Evolutionary conservation across 768 basidiomycete species (phyloP).

Genomic region (Boletus sp.): DNA sequence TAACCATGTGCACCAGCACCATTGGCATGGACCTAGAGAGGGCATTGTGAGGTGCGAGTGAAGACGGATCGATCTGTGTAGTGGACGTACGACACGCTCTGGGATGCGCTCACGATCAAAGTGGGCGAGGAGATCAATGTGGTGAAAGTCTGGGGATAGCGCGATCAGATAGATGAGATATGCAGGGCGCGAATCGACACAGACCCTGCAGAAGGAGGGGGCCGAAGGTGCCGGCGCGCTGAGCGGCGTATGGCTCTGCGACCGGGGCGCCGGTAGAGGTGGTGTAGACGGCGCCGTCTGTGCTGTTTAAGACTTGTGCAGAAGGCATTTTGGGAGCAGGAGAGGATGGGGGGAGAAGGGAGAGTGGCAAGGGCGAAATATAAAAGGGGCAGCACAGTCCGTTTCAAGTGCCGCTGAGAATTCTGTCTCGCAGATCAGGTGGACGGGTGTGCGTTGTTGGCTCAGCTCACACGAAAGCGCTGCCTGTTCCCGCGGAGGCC

Average conservation of each 20-base stretch:
- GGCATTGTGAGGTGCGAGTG: slow-evolving; percentile 22
- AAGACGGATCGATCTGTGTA: not conserved
- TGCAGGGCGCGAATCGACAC: slow-evolving; percentile 13
- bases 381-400: slow-evolving; percentile 6
- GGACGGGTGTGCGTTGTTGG: not conserved
- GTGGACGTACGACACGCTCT: slow-evolving; percentile 73
- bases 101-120: slow-evolving; percentile 96
- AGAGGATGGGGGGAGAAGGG: slow-evolving; percentile 1
- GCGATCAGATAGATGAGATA: slow-evolving; percentile 13
- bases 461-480: slow-evolving; percentile 8
- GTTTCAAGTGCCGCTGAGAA: slow-evolving; percentile 30
- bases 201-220: slow-evolving; percentile 87
- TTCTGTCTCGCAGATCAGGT: slow-evolving; percentile 5
- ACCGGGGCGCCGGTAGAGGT: slow-evolving; percentile 82
- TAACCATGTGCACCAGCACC: slow-evolving; percentile 91
- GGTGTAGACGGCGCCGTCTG: slow-evolving; percentile 70
- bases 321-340: slow-evolving; percentile 55
- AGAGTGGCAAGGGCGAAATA: not conserved
- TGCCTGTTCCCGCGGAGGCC: not conserved
- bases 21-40: slow-evolving; percentile 78
- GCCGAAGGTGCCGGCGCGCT: slow-evolving; percentile 69
- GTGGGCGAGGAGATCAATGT: slow-evolving; percentile 87
- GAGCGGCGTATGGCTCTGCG: slow-evolving; percentile 70
- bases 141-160: slow-evolving; percentile 67
- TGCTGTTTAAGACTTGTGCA: slow-evolving; percentile 48